Percentiles rank a stretch among this genome's conserved stretches.
phyloP scores from a whole-genome alignment of 306 rosid species.

The Pyrus communis region DNA sequence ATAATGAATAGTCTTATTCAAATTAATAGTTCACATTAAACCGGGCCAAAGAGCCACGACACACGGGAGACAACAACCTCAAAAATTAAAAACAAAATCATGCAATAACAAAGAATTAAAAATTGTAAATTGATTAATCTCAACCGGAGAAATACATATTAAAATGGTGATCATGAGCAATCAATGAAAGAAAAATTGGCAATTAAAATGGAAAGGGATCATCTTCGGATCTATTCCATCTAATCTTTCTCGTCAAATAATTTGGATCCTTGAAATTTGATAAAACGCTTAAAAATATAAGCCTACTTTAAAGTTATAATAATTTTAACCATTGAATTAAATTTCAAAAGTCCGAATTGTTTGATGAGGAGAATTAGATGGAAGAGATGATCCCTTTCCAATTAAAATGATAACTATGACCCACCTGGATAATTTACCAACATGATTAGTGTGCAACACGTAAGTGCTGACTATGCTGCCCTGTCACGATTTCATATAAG shows the following conservation, averaged over 20 bases:
- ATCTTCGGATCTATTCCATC: too few species aligned
- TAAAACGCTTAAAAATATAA: too few species aligned
- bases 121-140: not conserved
- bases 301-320: too few species aligned
- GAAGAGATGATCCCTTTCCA: not conserved
- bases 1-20: too few species aligned
- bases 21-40: too few species aligned
- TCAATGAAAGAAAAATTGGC: not conserved
- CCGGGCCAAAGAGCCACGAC: not conserved
- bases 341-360: rapidly evolving
- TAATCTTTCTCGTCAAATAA: too few species aligned
- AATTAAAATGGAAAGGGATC: not conserved
- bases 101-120: not conserved
- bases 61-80: not conserved
- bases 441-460: conserved; percentile 23
- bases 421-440: conserved; percentile 10
- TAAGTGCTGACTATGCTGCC: conserved; percentile 24
- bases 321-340: too few species aligned
- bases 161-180: not conserved
- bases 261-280: too few species aligned
- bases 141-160: not conserved
- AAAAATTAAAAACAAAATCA: not conserved
- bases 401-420: not conserved
- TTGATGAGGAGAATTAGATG: too few species aligned
- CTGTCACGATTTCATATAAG: conserved; percentile 12